Percentiles rank a stretch among this genome's conserved stretches.
Conservation (phyloP, 2,329 filamentous ascomycete genomes). For the Mycosphaerella sp. region DNA sequence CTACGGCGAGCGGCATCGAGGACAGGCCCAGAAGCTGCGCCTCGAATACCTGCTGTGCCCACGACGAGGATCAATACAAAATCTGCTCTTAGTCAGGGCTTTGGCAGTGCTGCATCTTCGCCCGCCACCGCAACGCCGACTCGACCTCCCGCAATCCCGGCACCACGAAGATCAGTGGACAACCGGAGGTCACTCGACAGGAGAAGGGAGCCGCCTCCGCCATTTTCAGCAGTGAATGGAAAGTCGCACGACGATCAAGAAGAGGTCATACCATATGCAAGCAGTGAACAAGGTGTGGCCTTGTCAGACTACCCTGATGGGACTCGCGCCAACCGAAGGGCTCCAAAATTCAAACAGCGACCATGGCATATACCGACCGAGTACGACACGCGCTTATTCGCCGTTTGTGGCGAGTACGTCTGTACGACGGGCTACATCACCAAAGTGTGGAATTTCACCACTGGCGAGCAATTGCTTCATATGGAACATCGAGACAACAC, state of each 20-base stretch:
- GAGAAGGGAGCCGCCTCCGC: constrained; percentile 22
- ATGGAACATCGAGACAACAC: constrained; percentile 77
- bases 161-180: constrained; percentile 31
- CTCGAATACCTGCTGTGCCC: constrained; percentile 24
- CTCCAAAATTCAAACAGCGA: constrained; percentile 66
- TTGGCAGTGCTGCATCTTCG: constrained; percentile 17
- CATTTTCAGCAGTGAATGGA: constrained; percentile 36
- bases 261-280: constrained; percentile 30
- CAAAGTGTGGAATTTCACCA: constrained; percentile 76
- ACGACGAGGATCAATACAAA: constrained; percentile 20
- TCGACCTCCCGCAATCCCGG: constrained; percentile 31
- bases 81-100: constrained; percentile 28
- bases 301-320: constrained; percentile 67
- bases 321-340: constrained; percentile 74
- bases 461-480: constrained; percentile 74
- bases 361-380: constrained; percentile 72
- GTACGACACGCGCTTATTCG: constrained; percentile 79
- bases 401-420: constrained; percentile 78
- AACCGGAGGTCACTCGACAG: constrained; percentile 26
- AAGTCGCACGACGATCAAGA: constrained; percentile 38
- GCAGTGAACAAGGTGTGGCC: constrained; percentile 14
- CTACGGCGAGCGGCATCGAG: constrained; percentile 14
- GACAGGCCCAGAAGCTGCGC: constrained; percentile 13
- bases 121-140: constrained; percentile 11
- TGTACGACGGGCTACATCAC: constrained; percentile 85